Base-by-base conservation (phyloP, 257 asterid species). In the Nicotiana tabacum region DNA sequence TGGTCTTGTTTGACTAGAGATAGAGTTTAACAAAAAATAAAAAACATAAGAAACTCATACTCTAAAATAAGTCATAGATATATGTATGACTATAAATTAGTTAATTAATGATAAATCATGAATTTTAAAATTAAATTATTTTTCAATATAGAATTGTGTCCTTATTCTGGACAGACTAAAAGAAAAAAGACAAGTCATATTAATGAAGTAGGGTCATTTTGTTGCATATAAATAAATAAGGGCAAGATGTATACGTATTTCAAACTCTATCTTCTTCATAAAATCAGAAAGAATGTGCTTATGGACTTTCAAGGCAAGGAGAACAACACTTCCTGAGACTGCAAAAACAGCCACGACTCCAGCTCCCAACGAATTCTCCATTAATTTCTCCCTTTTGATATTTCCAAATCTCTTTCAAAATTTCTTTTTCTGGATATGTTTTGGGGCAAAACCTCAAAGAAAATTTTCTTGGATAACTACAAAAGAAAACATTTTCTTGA, bases 351-450 rank as follows among this genome's bases (percentile, higher is more conserved):
- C 78, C 62, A 55, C 27, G 17, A 66, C 29, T 46, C 67, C 83
- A 43, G 83, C 66, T 37, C 83, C 78, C 18, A 66, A 4, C 43
- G 83, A 66, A 66, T 17, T 65, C 37, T 66, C 83, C 83, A 81
- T 81, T 66, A 46, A 0, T 77, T 53, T 51, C 0, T 77, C 27
- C 27, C 10, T 58, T 53, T 58, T 4, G 27, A 15, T n/a, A 48
- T 5, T 30, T 15, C 10, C 55, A 68, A 68, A 68, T 65, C 17
- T 65, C 10, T 29, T 27, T 7, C 69, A 64, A 64, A 64, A 65
- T 13, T 65, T 29, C 2, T 30, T 29, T 29, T 64, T 64, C 69
- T 27, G 39, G n/a, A 29, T 29, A 2, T 2, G 12, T 66, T 55
- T 0, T 53, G 7, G 0, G 13, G 2, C 0, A 33, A 6, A 17